Evolutionary conservation across 805 yeast species (phyloP), one percentile per base, ranked within the genome.

Genomic region (Blastobotrys terrestris): DNA sequence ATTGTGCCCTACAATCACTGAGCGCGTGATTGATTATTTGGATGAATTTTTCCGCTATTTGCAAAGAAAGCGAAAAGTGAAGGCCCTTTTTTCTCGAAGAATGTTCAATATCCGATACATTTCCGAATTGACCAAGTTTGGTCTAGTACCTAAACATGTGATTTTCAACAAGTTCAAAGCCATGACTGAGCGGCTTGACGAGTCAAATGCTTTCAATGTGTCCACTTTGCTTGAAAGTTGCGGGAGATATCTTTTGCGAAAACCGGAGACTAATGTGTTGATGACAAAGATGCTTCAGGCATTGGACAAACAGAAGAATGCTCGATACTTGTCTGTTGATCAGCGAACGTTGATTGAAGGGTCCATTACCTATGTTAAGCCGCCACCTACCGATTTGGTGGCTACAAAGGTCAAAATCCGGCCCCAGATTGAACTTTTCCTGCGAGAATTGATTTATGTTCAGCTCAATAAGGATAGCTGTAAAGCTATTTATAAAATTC

Each of bases 121-220:
- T 58, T 72, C 81, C 48, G 97, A 91, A 62, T 71, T 90, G 69
- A 79, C 85, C 31, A 88, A 87, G 63, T 90, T 90, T 65, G 80
- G 78, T 58, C 66, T 89, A 55, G 73, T 89, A 14, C 92, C 95
- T 0, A 70, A 75, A n/a, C 83, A 81, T 65, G 74, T 84, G 53
- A 72, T 84, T 11, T 85, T 88, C 63, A 91, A 89, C 66, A 85
- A 84, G 63, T 75, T 90, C 46, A 74, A 88, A 60, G 69, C 76
- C 1, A 69, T 87, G 58, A 77, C 85, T 1, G 61, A 80, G 51
- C 77, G 77, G 50, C 60, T 80, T 39, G 72, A 76, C 3, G 72
- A 76, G 0, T 77, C 77, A 55, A 87, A 85, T 63, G 76, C 87
- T 53, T 95, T 86, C 59, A 77, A 84, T 5, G 68, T 90, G 52